phyloP scores from a whole-genome alignment of 768 basidiomycete species.

The Suillus plorans region DNA sequence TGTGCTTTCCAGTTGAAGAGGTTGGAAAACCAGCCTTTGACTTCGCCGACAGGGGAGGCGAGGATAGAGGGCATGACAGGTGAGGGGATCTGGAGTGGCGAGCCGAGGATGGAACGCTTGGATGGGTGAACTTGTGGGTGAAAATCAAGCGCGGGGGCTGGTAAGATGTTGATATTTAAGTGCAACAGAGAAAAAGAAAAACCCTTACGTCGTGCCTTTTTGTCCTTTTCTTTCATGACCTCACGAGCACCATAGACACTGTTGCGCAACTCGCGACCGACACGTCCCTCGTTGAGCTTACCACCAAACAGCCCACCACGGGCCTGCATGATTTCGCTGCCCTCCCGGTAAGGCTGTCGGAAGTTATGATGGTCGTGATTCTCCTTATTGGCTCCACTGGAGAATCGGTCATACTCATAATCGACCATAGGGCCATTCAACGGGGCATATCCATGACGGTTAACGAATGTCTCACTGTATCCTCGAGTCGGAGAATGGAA shows the following conservation, averaged over 20 bases:
- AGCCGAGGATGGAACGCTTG: constrained; percentile 49
- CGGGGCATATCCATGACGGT: constrained; percentile 13
- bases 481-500: constrained; percentile 23
- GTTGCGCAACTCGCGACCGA: constrained; percentile 55
- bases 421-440: constrained; percentile 7
- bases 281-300: constrained; percentile 27
- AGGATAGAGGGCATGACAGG: constrained; percentile 40
- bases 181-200: not conserved
- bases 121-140: constrained; percentile 37
- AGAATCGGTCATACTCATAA: constrained; percentile 13
- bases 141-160: constrained; percentile 61
- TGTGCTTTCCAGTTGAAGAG: constrained; percentile 89
- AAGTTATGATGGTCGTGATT: constrained; percentile 26
- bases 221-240: constrained; percentile 50
- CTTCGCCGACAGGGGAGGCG: constrained; percentile 78
- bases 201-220: constrained; percentile 55
- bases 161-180: not conserved
- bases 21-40: constrained; percentile 94
- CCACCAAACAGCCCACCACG: constrained; percentile 34
- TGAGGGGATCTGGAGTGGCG: constrained; percentile 46
- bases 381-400: constrained; percentile 38
- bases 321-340: constrained; percentile 17
- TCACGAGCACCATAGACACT: constrained; percentile 37
- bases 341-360: constrained; percentile 15
- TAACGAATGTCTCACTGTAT: not conserved